A percentile compares a stretch with the other conserved stretches of the same genome.
phyloP scores from a whole-genome alignment of 805 yeast genomes.

The Jamesozyma lodderae region DNA sequence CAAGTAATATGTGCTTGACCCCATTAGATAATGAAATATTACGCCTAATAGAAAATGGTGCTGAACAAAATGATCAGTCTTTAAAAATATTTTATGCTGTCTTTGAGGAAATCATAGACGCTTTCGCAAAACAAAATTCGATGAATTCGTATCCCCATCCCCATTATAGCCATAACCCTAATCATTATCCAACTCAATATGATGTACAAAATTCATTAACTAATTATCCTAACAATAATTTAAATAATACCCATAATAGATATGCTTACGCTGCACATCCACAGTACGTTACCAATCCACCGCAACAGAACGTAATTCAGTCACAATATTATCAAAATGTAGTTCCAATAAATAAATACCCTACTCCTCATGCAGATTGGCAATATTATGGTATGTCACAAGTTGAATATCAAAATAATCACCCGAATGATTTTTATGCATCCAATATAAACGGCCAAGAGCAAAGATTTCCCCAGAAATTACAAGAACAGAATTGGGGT shows the following conservation, averaged over 20 bases:
- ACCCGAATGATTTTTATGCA: neutral
- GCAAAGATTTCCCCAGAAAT: neutral
- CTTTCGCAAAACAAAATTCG: neutral
- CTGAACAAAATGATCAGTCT: slow-evolving; percentile 22
- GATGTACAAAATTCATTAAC: neutral
- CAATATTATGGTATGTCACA: neutral
- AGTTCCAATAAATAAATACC: neutral
- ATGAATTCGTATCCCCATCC: neutral
- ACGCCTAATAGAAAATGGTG: slow-evolving; percentile 28
- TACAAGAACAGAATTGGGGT: neutral
- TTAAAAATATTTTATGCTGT: slow-evolving; percentile 19
- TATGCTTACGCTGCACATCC: neutral
- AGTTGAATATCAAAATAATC: too few species aligned
- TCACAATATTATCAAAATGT: neutral
- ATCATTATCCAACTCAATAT: neutral
- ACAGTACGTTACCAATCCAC: neutral
- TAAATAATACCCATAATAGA: neutral
- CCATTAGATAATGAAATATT: slow-evolving; percentile 23
- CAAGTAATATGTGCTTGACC: slow-evolving; percentile 18
- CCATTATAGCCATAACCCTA: neutral
- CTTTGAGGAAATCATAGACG: slow-evolving; percentile 23
- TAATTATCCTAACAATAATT: neutral
- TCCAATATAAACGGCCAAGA: too few species aligned
- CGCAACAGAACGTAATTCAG: neutral
- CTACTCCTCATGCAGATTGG: neutral